These are phyloP conservation scores for Funneliformis mosseae DNA, from an alignment of 192 early-diverging fungal species.

Conservation along the genomic window DNA sequence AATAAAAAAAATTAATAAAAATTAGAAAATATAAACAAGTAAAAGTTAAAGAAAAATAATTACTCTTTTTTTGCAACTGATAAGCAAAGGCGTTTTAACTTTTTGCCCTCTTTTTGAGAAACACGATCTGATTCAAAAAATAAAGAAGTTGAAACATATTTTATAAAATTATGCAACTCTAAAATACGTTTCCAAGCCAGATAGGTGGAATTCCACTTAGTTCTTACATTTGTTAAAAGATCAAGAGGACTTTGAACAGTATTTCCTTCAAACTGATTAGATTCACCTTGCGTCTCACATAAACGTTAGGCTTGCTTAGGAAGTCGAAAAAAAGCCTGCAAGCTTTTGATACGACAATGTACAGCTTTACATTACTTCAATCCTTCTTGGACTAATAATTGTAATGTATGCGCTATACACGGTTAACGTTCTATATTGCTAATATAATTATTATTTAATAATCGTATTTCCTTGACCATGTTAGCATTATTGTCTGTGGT, in stretches of 20 bases:
- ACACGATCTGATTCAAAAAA: background rate
- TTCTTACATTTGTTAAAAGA: background rate
- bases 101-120: no score
- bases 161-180: background rate
- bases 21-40: background rate
- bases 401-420: background rate
- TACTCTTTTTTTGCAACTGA: background rate
- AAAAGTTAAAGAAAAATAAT: background rate
- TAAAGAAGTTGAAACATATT: background rate
- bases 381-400: background rate
- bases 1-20: background rate
- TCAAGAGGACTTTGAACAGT: background rate
- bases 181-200: background rate
- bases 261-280: no score
- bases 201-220: slow-evolving; percentile 1
- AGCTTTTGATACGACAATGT: background rate
- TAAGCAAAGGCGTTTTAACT: no score
- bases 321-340: background rate
- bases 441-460: background rate
- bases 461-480: background rate
- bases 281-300: background rate
- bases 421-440: background rate
- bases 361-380: background rate
- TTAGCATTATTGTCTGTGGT: background rate
- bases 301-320: no score